phyloP scores from a whole-genome alignment of 2,329 filamentous ascomycete genomes.

The Lojkania enalia region DNA sequence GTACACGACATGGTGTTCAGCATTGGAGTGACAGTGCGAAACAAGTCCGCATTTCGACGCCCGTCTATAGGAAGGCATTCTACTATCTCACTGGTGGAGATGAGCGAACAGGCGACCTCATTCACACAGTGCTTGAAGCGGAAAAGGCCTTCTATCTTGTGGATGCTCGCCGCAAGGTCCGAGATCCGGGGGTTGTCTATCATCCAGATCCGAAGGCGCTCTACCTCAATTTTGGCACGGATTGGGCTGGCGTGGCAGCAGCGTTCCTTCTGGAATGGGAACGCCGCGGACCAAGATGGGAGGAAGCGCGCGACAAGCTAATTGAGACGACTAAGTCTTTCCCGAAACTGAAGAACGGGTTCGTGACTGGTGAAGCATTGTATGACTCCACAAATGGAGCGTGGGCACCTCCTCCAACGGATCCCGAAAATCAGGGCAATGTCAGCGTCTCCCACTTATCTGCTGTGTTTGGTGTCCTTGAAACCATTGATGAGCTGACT shows the following conservation, averaged over 20 bases:
- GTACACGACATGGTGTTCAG: constrained; percentile 65
- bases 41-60: constrained; percentile 63
- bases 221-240: constrained; percentile 60
- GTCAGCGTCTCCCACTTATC: constrained; percentile 47
- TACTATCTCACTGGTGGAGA: constrained; percentile 61
- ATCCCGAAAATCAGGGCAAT: neutral
- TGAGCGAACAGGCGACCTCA: constrained; percentile 59
- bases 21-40: constrained; percentile 65
- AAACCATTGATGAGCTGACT: constrained; percentile 60
- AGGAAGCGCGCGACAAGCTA: constrained; percentile 57
- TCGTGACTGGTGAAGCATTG: constrained; percentile 59
- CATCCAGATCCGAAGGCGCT: constrained; percentile 47
- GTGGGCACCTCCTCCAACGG: constrained; percentile 55
- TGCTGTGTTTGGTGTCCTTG: constrained; percentile 62
- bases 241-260: constrained; percentile 61
- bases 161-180: constrained; percentile 63
- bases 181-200: constrained; percentile 55
- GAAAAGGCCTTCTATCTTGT: constrained; percentile 58
- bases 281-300: constrained; percentile 57
- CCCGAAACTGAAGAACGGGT: constrained; percentile 59
- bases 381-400: constrained; percentile 57
- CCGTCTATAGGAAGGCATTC: constrained; percentile 61
- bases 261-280: constrained; percentile 65
- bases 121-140: constrained; percentile 56
- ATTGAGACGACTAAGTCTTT: constrained; percentile 56